Base-by-base conservation (phyloP, 306 rosid species). In the Malus fusca region DNA sequence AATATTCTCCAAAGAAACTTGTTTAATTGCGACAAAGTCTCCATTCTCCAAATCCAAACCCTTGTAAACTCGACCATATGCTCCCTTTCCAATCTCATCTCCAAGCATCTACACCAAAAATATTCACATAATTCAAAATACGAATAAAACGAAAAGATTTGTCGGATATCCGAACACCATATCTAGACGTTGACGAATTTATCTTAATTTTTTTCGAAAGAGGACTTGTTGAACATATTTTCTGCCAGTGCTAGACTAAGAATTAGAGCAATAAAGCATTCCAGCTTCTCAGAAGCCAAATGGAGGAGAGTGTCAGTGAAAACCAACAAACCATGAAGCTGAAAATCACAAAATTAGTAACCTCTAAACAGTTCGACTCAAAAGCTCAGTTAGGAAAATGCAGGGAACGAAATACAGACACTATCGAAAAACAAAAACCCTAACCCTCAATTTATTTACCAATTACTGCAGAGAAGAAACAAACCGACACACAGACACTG, bases 1-100 rank as follows among this genome's bases (percentile, higher is more conserved):
- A 84, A 96, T 96, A 81, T 96, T 96, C 86, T 96, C 99, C 93
- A 92, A 87, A n/a, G 99, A 96, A 90, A 96, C 98, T 83, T 96
- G 99, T 73, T 96, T 96, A 80, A 96, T 92, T 69, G 99, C 99
- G 71, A 96, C 99, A 78, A 92, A 96, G 82, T 90, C 98, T 81
- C 98, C 99, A 82, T 90, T 96, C 84, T 96, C 99, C 88, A 92
- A 85, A 81, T 96, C 99, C 91, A 96, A 80, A 75, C 99, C 99
- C 80, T 96, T 92, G 84, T 90, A 96, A 79, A 96, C 99, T 78
- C 99, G 90, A 79, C 98, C 99, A 72, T 92, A 96, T 61, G 98
- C 99, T 82, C 99, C 99, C 87, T 92, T 96, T 56, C 99, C 99
- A 37, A 96, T 96, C 88, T 96, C 99, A 90, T 96, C 99, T 88